These are phyloP conservation scores for Candolleomyces efflorescens DNA, from an alignment of 768 basidiomycete genomes.

Conservation along the genomic window DNA sequence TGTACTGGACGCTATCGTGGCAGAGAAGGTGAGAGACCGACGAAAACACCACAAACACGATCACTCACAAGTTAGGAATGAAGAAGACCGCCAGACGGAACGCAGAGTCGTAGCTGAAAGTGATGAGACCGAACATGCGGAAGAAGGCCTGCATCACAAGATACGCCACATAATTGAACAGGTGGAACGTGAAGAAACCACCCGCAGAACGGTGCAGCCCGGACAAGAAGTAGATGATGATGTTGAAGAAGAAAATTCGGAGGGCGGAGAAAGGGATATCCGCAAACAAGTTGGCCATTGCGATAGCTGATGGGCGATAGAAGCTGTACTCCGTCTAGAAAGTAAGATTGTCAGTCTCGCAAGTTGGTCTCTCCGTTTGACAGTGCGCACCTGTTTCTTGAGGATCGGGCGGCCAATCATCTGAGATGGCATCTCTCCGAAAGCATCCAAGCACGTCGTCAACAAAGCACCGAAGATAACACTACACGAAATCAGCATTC, in stretches of 20 bases:
- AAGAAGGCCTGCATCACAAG: conserved; percentile 84
- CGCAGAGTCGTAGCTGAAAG: conserved; percentile 42
- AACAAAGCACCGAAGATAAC: conserved; percentile 72
- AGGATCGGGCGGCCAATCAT: conserved; percentile 80
- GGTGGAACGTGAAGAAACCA: conserved; percentile 53
- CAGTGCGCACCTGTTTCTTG: conserved; percentile 47
- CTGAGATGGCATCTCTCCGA: conserved; percentile 71
- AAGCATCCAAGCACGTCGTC: conserved; percentile 66
- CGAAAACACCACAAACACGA: not conserved
- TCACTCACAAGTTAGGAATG: conserved; percentile 62
- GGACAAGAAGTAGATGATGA: conserved; percentile 69
- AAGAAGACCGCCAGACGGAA: conserved; percentile 60
- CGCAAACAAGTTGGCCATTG: conserved; percentile 61
- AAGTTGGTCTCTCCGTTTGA: not conserved
- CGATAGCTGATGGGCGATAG: conserved; percentile 62
- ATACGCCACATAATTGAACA: conserved; percentile 62
- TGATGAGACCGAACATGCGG: conserved; percentile 59
- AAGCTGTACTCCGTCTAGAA: conserved; percentile 53
- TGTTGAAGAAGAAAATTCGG: conserved; percentile 55
- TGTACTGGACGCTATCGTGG: conserved; percentile 48
- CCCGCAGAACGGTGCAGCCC: conserved; percentile 40
- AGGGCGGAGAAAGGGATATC: conserved; percentile 67
- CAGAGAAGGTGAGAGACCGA: not conserved
- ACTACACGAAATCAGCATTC: conserved; percentile 16
- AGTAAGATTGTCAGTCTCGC: not conserved